Conservation (phyloP, 768 basidiomycete species). For the Lactifluus rugatus region DNA sequence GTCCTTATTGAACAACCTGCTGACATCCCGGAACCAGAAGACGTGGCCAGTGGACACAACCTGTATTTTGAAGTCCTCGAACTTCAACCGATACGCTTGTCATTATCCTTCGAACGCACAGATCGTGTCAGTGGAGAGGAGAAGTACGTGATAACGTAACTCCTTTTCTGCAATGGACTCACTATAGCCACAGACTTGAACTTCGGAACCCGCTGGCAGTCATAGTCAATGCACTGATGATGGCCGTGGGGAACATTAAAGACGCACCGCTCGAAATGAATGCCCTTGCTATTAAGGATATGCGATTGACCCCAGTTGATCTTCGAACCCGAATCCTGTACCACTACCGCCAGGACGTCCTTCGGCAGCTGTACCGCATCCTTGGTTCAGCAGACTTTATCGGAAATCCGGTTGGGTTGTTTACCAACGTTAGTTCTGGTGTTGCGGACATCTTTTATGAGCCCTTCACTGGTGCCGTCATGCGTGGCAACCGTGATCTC, state of each 20-base stretch:
- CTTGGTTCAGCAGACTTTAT: constrained; percentile 98
- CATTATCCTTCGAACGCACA: constrained; percentile 95
- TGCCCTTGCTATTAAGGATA: constrained; percentile 88
- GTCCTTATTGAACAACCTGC: constrained; percentile 62
- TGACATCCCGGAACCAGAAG: constrained; percentile 60
- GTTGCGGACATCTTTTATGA: constrained; percentile 98
- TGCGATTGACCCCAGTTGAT: constrained; percentile 78
- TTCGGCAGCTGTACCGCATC: constrained; percentile 91
- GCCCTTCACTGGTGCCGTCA: constrained; percentile 92
- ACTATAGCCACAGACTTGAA: constrained; percentile 41
- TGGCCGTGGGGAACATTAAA: constrained; percentile 96
- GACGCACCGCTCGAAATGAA: constrained; percentile 93
- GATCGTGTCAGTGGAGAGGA: constrained; percentile 89
- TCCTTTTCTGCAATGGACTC: background rate
- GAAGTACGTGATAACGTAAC: constrained; percentile 46
- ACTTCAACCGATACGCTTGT: constrained; percentile 86
- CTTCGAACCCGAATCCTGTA: constrained; percentile 76
- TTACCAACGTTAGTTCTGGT: constrained; percentile 96
- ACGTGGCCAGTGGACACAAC: constrained; percentile 58
- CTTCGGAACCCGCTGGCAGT: constrained; percentile 88
- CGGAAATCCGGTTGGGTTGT: constrained; percentile 91
- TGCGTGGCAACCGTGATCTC: constrained; percentile 91
- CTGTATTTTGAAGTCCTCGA: constrained; percentile 95
- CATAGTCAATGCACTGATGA: constrained; percentile 87
- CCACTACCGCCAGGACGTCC: constrained; percentile 89